Evolutionary conservation across 192 early-diverging fungal species (phyloP).

Genomic region (Dissophora ornata): DNA sequence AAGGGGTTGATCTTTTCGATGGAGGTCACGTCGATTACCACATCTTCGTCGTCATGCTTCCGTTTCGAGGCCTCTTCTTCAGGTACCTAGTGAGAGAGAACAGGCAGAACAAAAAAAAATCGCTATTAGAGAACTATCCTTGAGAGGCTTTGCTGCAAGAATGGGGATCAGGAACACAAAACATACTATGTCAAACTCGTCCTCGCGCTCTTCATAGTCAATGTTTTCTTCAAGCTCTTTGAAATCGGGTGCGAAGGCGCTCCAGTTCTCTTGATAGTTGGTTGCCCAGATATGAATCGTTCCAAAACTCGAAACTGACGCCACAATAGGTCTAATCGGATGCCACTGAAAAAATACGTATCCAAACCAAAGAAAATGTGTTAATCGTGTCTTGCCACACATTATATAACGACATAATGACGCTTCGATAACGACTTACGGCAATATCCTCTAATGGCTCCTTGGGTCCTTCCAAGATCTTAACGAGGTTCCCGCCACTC

Average conservation of each 20-base stretch:
- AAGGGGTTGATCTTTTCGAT: conserved; percentile 61
- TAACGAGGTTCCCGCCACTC: conserved; percentile 81
- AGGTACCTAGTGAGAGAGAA: conserved; percentile 17
- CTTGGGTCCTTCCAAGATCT: conserved; percentile 91
- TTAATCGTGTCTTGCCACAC: not conserved
- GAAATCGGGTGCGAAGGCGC: conserved; percentile 94
- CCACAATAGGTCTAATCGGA: conserved; percentile 84
- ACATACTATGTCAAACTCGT: conserved; percentile 88
- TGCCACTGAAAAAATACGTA: conserved; percentile 85
- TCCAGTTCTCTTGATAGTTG: conserved; percentile 88
- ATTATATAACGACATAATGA: too few relatives aligned
- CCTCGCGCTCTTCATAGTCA: conserved; percentile 93
- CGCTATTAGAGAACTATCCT: not conserved
- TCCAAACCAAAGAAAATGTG: not conserved
- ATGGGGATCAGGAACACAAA: too few relatives aligned
- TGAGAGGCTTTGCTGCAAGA: too few relatives aligned
- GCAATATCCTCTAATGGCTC: conserved; percentile 84
- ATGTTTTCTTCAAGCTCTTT: conserved; percentile 94
- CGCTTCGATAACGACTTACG: conserved; percentile 56
- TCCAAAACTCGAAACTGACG: conserved; percentile 83
- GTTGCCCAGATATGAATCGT: conserved; percentile 90
- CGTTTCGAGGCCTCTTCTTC: conserved; percentile 58
- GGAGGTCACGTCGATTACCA: conserved; percentile 61
- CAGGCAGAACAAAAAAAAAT: not conserved
- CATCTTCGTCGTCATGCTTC: conserved; percentile 59